Conservation (phyloP, 2,329 filamentous ascomycete species). For the Arthrocladium fulminans region DNA sequence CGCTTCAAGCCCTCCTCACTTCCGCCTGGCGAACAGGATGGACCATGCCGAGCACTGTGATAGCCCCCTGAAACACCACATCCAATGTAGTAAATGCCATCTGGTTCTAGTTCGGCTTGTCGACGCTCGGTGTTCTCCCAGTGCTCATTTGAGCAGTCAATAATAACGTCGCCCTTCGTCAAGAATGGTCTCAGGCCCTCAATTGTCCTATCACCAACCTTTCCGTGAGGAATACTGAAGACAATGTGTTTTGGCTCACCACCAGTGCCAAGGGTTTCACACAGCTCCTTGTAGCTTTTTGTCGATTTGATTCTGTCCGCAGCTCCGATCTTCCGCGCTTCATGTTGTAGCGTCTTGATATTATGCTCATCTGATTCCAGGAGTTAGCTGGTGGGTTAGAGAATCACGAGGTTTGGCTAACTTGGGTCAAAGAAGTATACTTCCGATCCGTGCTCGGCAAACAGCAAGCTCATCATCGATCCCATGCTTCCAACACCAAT, state of each 20-base stretch:
- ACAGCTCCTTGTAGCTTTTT: conserved; percentile 40
- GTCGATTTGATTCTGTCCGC: conserved; percentile 26
- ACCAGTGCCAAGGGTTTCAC: too few relatives aligned
- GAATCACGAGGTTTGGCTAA: too few relatives aligned
- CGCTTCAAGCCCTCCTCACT: too few relatives aligned
- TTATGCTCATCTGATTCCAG: conserved; percentile 36
- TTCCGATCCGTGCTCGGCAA: conserved; percentile 48
- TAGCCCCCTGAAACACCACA: conserved; percentile 63
- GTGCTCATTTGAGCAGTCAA: conserved; percentile 62
- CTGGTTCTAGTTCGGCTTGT: conserved; percentile 47
- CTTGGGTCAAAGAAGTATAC: conserved; percentile 49
- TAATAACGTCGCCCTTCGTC: conserved; percentile 54
- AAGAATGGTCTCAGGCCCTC: conserved; percentile 34
- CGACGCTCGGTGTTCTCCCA: conserved; percentile 56
- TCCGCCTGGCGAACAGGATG: conserved; percentile 59
- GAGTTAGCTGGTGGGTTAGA: too few relatives aligned
- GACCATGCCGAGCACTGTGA: conserved; percentile 56
- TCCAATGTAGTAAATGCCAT: conserved; percentile 56
- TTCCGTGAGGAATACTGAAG: conserved; percentile 45
- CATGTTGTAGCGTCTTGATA: conserved; percentile 37
- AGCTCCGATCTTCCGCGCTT: conserved; percentile 26
- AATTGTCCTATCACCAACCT: conserved; percentile 31
- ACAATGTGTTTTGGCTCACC: conserved; percentile 41
- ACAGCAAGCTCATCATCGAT: conserved; percentile 50
- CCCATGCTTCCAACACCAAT: conserved; percentile 51